These are phyloP conservation scores for Paraconiothyrium sp. DNA, from an alignment of 2,329 filamentous ascomycete genomes.

Conservation along the genomic window DNA sequence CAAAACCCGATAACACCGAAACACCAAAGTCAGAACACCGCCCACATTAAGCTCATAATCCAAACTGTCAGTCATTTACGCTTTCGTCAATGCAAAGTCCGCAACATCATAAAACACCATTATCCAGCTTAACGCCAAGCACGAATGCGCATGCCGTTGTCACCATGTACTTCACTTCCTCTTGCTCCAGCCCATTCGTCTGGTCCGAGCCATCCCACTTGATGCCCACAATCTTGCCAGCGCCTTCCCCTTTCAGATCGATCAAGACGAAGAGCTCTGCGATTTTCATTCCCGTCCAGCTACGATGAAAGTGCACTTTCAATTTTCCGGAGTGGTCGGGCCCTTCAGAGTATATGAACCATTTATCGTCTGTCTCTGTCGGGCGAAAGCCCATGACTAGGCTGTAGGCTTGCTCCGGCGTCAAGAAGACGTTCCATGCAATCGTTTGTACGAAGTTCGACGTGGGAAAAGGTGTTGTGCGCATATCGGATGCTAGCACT, in stretches of 20 bases:
- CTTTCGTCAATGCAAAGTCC: background rate
- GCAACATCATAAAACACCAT: slow-evolving; percentile 37
- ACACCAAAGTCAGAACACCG: background rate
- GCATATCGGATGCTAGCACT: slow-evolving; percentile 26
- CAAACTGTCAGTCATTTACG: slow-evolving; percentile 6
- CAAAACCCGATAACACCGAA: background rate
- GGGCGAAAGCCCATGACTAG: slow-evolving; percentile 44
- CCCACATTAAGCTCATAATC: background rate
- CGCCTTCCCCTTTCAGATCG: slow-evolving; percentile 46
- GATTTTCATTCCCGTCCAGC: slow-evolving; percentile 45
- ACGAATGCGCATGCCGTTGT: slow-evolving; percentile 34
- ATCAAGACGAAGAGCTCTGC: slow-evolving; percentile 47
- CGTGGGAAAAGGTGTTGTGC: slow-evolving; percentile 31
- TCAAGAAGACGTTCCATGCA: slow-evolving; percentile 45
- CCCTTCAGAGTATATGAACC: slow-evolving; percentile 48
- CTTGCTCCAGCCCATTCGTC: slow-evolving; percentile 38
- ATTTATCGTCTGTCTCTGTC: slow-evolving; percentile 36
- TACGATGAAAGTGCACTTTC: slow-evolving; percentile 47
- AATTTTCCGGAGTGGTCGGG: slow-evolving; percentile 45
- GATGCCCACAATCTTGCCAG: slow-evolving; percentile 46
- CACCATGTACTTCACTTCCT: slow-evolving; percentile 43
- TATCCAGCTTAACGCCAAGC: slow-evolving; percentile 50
- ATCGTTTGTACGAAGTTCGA: slow-evolving; percentile 25
- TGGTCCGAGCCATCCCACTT: slow-evolving; percentile 45
- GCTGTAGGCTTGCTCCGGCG: slow-evolving; percentile 38